Evolutionary conservation across 78 protist genomes (phyloP), one percentile per base, ranked within the genome.

Genomic region (Andalucia godoyi): DNA sequence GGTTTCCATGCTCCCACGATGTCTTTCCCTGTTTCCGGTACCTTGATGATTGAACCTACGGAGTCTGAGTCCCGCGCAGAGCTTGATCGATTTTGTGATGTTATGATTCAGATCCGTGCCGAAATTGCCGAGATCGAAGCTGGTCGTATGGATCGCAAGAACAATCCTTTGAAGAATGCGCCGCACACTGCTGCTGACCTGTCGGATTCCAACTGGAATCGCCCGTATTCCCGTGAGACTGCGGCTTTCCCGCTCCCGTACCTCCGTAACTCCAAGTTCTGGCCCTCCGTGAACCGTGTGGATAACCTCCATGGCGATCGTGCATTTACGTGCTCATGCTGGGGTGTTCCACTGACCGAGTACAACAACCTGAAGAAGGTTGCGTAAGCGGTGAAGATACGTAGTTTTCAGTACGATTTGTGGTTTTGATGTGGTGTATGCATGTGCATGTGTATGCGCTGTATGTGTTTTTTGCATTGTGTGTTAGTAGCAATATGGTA

Each of bases 41-140:
- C 98, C 0, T 85, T 95, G 55, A 95, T 95, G 98, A 68, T 90
- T 36, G 98, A 95, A 75, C 98, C 98, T 12, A 95, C 98, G 7
- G 98, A 95, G 82, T 60, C 81, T 34, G 94, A 88, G 76, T 58
- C 92, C 21, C 58, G 51, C 66, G 74, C 51, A 4, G 98, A 95
- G 80, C 74, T 91, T 59, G 95, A 95, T 75, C 79, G 98, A 51
- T 77, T 83, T 52, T n/a, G 54, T 50, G 93, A 91, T 45, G 97
- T 97, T 4, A 50, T 94, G 46, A 80, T 94, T 34, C 2, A 52
- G 18, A 94, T 94, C 66, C 79, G 97, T 2, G 62, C 25, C 25
- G 98, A 94, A 84, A 91, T 94, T 52, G 34, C 42, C 5, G 91
- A 80, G 52, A 54, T 94, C 39, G 89, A 79, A 74, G 46, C 52